phyloP scores from a whole-genome alignment of 2,329 filamentous ascomycete species.

The Calonectria pteridis region DNA sequence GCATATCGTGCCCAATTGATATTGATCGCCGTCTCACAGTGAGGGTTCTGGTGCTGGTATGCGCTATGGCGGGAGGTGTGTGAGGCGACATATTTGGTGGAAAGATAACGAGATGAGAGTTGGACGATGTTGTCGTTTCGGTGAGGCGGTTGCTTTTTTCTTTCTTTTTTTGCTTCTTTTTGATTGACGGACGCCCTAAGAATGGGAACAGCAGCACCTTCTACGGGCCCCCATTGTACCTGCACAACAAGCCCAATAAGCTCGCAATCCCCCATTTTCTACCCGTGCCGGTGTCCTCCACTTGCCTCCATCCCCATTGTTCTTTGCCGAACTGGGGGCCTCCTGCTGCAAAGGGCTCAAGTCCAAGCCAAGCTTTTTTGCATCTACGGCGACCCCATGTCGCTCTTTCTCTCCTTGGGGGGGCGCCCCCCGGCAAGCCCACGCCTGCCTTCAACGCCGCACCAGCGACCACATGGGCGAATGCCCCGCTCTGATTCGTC shows the following conservation, averaged over 20 bases:
- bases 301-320: constrained; percentile 8
- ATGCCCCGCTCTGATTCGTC: constrained; percentile 51
- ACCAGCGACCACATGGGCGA: constrained; percentile 51
- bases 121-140: neutral
- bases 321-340: neutral
- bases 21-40: neutral
- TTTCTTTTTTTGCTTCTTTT: neutral
- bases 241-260: neutral
- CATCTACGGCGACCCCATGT: constrained; percentile 5
- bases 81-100: neutral
- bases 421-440: constrained; percentile 37
- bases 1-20: neutral
- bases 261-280: neutral
- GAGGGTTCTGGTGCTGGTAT: neutral
- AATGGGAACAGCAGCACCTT: neutral
- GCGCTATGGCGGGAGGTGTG: neutral
- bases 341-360: constrained; percentile 14
- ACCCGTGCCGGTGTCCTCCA: neutral
- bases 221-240: neutral
- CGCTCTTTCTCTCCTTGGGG: constrained; percentile 26
- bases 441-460: constrained; percentile 31
- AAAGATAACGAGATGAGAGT: constrained; percentile 3
- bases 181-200: neutral
- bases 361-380: constrained; percentile 38
- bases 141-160: neutral